These are phyloP conservation scores for Fusarium falciforme DNA, from an alignment of 2,329 filamentous ascomycete species.

Conservation along the genomic window DNA sequence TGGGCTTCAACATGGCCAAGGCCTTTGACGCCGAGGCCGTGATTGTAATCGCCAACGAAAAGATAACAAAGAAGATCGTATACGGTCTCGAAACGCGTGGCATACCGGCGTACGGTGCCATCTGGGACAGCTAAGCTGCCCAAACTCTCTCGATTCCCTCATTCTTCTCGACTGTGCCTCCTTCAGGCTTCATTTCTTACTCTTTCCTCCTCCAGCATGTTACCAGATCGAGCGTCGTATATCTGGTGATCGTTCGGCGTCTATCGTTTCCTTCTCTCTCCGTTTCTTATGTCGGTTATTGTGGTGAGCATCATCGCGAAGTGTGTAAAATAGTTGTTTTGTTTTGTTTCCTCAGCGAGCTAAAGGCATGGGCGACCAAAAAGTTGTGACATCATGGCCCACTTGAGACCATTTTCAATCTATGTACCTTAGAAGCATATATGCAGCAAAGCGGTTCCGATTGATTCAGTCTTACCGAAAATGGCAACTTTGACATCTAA, in stretches of 20 bases:
- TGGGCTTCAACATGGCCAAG: conserved; percentile 65
- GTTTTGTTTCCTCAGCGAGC: conserved; percentile 3
- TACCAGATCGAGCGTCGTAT: background rate
- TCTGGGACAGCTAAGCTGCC: conserved; percentile 68
- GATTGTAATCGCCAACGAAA: conserved; percentile 78
- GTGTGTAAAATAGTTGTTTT: background rate
- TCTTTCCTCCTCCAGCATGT: background rate
- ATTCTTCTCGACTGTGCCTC: conserved; percentile 5
- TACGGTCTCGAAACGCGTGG: conserved; percentile 75
- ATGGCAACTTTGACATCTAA: conserved; percentile 35
- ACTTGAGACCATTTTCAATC: background rate
- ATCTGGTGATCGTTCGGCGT: conserved; percentile 3
- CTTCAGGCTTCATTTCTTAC: background rate
- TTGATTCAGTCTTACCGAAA: conserved; percentile 26
- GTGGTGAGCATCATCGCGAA: background rate
- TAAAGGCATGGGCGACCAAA: conserved; percentile 1
- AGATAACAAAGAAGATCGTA: conserved; percentile 74
- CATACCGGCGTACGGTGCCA: conserved; percentile 76
- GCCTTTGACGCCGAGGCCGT: conserved; percentile 74
- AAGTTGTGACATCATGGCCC: conserved; percentile 32
- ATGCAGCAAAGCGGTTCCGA: conserved; percentile 35
- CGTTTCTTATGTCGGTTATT: background rate
- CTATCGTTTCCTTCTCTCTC: background rate
- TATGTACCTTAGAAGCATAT: conserved; percentile 30
- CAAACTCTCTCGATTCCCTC: background rate